Conservation (phyloP, 1,284 basidiomycete genomes). For the Athelia psychrophila region DNA sequence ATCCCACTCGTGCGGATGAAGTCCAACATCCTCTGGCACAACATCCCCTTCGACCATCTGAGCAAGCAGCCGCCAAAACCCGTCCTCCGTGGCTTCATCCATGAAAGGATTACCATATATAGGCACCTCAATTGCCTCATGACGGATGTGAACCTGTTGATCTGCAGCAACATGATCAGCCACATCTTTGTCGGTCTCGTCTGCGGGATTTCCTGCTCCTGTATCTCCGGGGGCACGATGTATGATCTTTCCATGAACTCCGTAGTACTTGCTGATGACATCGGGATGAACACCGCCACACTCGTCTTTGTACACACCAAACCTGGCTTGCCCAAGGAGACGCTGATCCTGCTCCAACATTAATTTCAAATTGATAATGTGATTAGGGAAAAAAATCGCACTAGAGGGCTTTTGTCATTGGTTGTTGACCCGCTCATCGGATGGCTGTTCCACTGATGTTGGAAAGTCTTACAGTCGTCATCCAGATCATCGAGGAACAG, state of each 20-base stretch:
- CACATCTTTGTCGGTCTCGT: conserved; percentile 10
- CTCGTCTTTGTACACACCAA: conserved; percentile 8
- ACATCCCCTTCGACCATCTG: conserved; percentile 17
- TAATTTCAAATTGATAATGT: conserved; percentile 6
- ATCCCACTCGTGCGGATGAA: conserved; percentile 19
- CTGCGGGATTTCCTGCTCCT: conserved; percentile 8
- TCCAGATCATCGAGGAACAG: conserved; percentile 21
- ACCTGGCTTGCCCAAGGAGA: conserved; percentile 7
- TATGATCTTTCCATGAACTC: conserved; percentile 3
- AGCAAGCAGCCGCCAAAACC: not conserved
- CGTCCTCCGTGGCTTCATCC: not conserved
- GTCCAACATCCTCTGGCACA: conserved; percentile 13
- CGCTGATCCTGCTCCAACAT: conserved; percentile 7
- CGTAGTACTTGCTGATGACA: conserved; percentile 6
- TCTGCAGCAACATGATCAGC: not conserved
- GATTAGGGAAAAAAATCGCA: not conserved
- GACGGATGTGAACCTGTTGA: conserved; percentile 8
- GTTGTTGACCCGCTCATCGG: conserved; percentile 15
- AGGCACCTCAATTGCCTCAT: conserved; percentile 8
- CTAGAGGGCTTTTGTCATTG: conserved; percentile 23
- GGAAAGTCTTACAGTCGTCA: conserved; percentile 18
- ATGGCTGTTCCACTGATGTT: conserved; percentile 27
- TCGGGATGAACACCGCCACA: conserved; percentile 5
- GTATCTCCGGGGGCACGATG: conserved; percentile 1
- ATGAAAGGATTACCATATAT: conserved; percentile 2